Evolutionary conservation across 2,329 filamentous ascomycete genomes (phyloP).

Genomic region (Pseudohalonectria lignicola): DNA sequence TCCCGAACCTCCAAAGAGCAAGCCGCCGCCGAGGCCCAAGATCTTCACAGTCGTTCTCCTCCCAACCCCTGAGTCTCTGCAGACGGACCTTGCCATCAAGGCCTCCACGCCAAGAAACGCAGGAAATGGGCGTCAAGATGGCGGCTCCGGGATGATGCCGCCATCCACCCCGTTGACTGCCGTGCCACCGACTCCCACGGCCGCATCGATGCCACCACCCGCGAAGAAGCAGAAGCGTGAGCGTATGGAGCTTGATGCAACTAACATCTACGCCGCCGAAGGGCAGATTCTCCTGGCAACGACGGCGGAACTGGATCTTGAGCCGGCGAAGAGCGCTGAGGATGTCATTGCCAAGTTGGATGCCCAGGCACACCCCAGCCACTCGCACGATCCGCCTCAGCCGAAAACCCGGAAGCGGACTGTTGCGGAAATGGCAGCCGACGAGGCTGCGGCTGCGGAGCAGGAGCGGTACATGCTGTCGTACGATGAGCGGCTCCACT

Average conservation of each 20-base stretch:
- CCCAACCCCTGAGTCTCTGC: slow-evolving; percentile 65
- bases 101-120: slow-evolving; percentile 53
- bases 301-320: slow-evolving; percentile 63
- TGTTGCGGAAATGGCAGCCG: slow-evolving; percentile 85
- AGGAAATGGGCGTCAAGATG: slow-evolving; percentile 21
- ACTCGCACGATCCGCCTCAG: slow-evolving; percentile 64
- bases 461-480: slow-evolving; percentile 89
- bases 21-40: slow-evolving; percentile 44
- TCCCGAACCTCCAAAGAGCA: slow-evolving; percentile 30
- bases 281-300: slow-evolving; percentile 64
- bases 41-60: slow-evolving; percentile 73
- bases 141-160: slow-evolving; percentile 30
- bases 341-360: slow-evolving; percentile 65
- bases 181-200: slow-evolving; percentile 51
- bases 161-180: slow-evolving; percentile 56
- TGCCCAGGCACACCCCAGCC: slow-evolving; percentile 62
- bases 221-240: slow-evolving; percentile 59
- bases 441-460: slow-evolving; percentile 82
- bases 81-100: slow-evolving; percentile 67
- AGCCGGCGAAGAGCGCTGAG: slow-evolving; percentile 58
- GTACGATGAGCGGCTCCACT: slow-evolving; percentile 70
- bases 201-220: slow-evolving; percentile 45
- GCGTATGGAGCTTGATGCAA: slow-evolving; percentile 65
- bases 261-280: slow-evolving; percentile 65
- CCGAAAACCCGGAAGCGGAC: slow-evolving; percentile 90